A percentile compares a stretch with the other conserved stretches of the same genome.
phyloP scores from a whole-genome alignment of 352 stramenopile genomes.

The Globisporangium cylindrosporum region DNA sequence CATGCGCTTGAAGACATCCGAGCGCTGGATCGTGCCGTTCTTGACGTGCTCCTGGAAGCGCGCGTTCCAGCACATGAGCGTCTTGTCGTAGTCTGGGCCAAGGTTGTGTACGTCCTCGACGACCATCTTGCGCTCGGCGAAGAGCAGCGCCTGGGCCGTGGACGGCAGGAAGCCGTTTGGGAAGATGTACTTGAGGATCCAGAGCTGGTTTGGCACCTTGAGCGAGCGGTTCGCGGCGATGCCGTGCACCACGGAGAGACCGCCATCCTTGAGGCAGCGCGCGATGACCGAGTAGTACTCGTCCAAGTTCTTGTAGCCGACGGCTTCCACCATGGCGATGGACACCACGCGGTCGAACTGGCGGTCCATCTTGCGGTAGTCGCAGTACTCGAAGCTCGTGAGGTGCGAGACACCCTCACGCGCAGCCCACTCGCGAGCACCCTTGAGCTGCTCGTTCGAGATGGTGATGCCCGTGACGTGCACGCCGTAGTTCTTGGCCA shows the following conservation, averaged over 20 bases:
- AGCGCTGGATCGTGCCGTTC: conserved; percentile 71
- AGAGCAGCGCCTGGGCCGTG: conserved; percentile 67
- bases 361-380: conserved; percentile 87
- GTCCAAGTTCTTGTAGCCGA: conserved; percentile 87
- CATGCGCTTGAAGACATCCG: conserved; percentile 85
- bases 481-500: conserved; percentile 84
- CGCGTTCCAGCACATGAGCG: conserved; percentile 85
- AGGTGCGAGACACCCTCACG: conserved; percentile 79
- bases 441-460: conserved; percentile 89
- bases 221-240: conserved; percentile 83
- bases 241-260: conserved; percentile 76
- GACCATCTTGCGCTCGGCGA: conserved; percentile 77
- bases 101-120: conserved; percentile 87
- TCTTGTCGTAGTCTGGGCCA: conserved; percentile 88
- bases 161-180: conserved; percentile 86
- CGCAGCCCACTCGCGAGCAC: conserved; percentile 71
- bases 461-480: conserved; percentile 90
- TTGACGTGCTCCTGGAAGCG: conserved; percentile 83
- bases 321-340: conserved; percentile 88
- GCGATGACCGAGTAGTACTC: conserved; percentile 84
- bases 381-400: conserved; percentile 88
- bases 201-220: conserved; percentile 80
- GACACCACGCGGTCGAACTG: conserved; percentile 88
- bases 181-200: conserved; percentile 92
- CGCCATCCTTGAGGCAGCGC: conserved; percentile 79